These are phyloP conservation scores for Capsella rubella DNA, from an alignment of 441 rosid genomes.

Conservation along the genomic window DNA sequence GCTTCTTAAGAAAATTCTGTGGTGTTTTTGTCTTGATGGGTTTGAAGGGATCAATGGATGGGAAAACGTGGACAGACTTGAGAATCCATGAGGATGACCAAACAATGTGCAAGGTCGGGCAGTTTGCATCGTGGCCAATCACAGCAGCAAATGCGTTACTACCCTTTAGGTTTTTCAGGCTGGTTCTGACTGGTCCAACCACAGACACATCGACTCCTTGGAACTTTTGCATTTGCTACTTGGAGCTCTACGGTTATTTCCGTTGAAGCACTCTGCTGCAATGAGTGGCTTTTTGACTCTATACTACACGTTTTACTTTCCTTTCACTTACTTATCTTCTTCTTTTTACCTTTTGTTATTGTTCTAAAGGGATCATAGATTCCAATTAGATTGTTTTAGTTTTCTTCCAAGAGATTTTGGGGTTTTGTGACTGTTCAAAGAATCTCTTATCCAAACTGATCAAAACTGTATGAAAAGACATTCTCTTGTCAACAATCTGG, in stretches of 20 bases:
- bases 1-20: conserved; percentile 19
- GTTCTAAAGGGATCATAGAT: conserved; percentile 2
- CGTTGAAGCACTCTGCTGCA: conserved; percentile 46
- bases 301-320: neutral
- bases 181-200: conserved; percentile 73
- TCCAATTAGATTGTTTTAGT: neutral
- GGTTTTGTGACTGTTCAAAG: neutral
- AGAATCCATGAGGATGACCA: conserved; percentile 81
- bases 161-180: conserved; percentile 84
- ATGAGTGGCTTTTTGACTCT: conserved; percentile 20
- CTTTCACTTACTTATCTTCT: neutral
- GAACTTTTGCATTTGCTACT: conserved; percentile 90
- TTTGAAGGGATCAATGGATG: conserved; percentile 84
- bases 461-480: too few relatives aligned
- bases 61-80: conserved; percentile 74
- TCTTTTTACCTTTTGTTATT: conserved; percentile 5
- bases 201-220: conserved; percentile 73
- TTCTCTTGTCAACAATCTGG: too few relatives aligned
- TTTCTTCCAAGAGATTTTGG: neutral
- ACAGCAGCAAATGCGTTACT: conserved; percentile 76
- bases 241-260: conserved; percentile 92
- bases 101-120: conserved; percentile 82
- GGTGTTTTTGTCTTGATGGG: neutral
- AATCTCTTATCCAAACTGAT: neutral
- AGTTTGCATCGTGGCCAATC: conserved; percentile 89